Base-by-base conservation (phyloP, 202 grass and related monocot genomes). In the Zizania palustris region DNA sequence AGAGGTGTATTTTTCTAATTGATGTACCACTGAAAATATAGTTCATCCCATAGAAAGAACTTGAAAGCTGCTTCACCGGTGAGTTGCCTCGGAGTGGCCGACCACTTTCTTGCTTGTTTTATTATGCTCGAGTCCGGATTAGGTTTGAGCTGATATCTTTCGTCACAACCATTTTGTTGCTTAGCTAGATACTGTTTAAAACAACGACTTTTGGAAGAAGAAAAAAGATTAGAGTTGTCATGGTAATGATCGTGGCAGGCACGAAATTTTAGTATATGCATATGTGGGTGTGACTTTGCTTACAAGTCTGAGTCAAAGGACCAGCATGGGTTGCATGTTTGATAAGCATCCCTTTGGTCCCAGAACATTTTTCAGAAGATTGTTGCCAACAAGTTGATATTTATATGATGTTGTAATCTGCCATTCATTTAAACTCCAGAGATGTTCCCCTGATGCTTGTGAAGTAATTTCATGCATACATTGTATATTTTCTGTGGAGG, bases 241-340 rank as follows among this genome's bases (percentile, higher is more conserved):
- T 20, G 40, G 6, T 8, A 15, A 18, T 2, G 40, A 80, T 80
- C 70, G 66, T 88, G 86, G 86, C 71, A 71, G 33, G 75, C 80
- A 87, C 80, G 53, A 63, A 33, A 22, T 40, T 40, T 45, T 8
- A 35, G 21, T 20, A 42, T 21, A 57, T 34, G 35, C 36, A 35
- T 20, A 42, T 21, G 48, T 34, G 35, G 22, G 42, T 22, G 41
- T 78, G 8, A 68, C 71, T 80, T 75, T 39, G 81, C 76, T 75
- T 84, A 50, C 20, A 84, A 75, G 70, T 6, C 41, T 69, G 40
- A 76, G 53, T 18, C 19, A 21, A 73, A 33, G 63, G 64, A 71
- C 65, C 48, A 38, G 9, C 54, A 37, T 65, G 57, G 15, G 16
- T 60, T 58, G 66, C 65, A 72, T 60, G 80, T 63, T 68, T 70